Base-by-base conservation (phyloP, 78 protist species). In the Dictyostelium firmibasis region DNA sequence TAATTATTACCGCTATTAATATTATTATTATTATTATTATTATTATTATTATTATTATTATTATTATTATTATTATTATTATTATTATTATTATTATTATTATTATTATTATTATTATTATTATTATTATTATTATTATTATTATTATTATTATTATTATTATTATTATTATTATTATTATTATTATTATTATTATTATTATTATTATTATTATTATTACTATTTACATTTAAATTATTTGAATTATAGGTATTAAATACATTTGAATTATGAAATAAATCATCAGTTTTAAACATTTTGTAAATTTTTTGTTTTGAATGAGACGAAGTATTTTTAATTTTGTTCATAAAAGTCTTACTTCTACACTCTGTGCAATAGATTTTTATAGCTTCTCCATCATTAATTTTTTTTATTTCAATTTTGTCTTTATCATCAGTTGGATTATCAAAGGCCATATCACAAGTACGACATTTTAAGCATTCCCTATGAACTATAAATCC, bases 311-410 rank as follows among this genome's bases (percentile, higher is more conserved):
- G 77, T 41, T 85, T 85, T 41, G 81, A 74, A 23, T 84, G 47
- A 10, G 41, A 27, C 9, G 93, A 87, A 1, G 84, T 25, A 20
- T 41, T 78, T 64, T 87, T 87, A 33, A 87, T 36, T 77, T 89
- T 89, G 86, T 81, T 70, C 50, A 89, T 64, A 25, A 89, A 89
- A 5, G 91, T 85, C 36, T 64, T 78, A 29, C 81, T 62, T 36
- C 86, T 79, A 13, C 94, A 89, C 20, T 89, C 94, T 1, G 94
- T 75, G 20, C 94, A 89, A 47, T 89, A 89, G 4, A 81, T 41
- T 33, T 89, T 83, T 2, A 89, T 70, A 3, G 86, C 33, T 27
- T 89, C 87, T 33, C 86, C 94, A 69, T 89, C 86, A 16, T 81
- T 81, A 57, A 44, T n/a, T 23, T 47, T 78, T 16, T 89, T 89